Evolutionary conservation across 2,329 filamentous ascomycete genomes (phyloP), one percentile per base, ranked within the genome.

Genomic region (Thielaviopsis populi): DNA sequence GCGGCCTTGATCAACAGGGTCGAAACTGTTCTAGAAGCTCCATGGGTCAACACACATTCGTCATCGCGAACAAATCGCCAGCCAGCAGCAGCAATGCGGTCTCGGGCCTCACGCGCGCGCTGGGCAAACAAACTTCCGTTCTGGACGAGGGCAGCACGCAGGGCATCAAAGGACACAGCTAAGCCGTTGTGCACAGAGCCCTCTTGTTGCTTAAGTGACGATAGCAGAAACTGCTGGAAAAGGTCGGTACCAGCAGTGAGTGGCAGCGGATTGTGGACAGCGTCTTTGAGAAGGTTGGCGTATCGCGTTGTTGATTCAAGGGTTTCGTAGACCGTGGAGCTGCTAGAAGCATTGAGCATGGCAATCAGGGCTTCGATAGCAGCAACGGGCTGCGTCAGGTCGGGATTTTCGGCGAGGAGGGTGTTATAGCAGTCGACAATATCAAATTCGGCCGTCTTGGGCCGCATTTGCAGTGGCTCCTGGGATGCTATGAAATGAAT

Each of bases 371-470:
- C 86, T 76, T 95, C 89, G 72, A 96, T 96, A 66, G 91, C 91
- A 22, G 94, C 94, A 63, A 99, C 89, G 67, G 94, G 91, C 83
- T 96, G 96, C 42, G 92, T 96, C 62, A 97, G 81, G 67, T 95
- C 89, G 11, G 87, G 81, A 73, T 97, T 91, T 61, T 80, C 77
- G 66, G 75, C 73, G 60, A 84, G 79, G 66, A 83, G 77, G 66
- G 75, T 74, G 68, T 77, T 74, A 71, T 84, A 84, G 24, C 79
- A 78, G 30, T 75, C 73, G 66, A 84, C 81, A 69, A 84, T 83
- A 71, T 76, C 74, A 65, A 76, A 75, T 62, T 71, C 69, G 33
- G 65, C 50, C 30, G 66, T 46, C 59, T 66, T 64, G 53, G 59
- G 62, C 10, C 65, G 65, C 13, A 63, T 27, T 6, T 59, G 59